Evolutionary conservation across 495 filamentous ascomycete genomes (phyloP), one percentile per base, ranked within the genome.

Genomic region (Aspergillus indologenus): DNA sequence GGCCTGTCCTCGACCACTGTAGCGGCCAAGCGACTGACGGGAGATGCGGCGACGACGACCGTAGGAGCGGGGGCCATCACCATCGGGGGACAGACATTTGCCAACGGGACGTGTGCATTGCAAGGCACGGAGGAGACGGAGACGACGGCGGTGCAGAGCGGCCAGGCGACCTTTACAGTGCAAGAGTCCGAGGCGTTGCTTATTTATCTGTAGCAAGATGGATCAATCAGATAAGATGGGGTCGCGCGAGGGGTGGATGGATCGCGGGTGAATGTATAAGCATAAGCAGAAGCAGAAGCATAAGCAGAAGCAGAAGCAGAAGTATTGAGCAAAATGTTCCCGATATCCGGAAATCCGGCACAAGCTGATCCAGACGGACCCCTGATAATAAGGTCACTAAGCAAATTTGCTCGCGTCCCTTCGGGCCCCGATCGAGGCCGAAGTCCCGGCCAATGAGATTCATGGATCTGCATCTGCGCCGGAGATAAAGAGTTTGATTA

Each of bases 1-100:
- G 81, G 82, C 8, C 47, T 85, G 49, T 58, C 61, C 1, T 62
- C 65, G 0, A 47, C 45, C 12, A 57, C 53, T 8, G 68, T 84
- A 0, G 75, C 63, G 23, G 80, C 78, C 0, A 84, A 83, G 66
- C 75, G 83, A 40, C 63, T 87, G 53, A 84, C 83, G 1, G 81
- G 80, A 31, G 67, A 70, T 2, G 81, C 75, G 57, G 77, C 81
- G 5, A 67, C 68, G 29, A 73, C 76, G 0, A 73, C 81, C 51
- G 75, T 77, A 20, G 83, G 85, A 53, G 68, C 76, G 45, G 81
- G 78, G 0, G 61, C 68, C 5, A 75, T 78, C 6, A 77, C 72
- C 4, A 76, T 82, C 68, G 82, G 77, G 0, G 83, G 83, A 1
- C 82, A 83, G 71, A 72, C 61, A 0, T 85, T 84, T 64, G 76